Conservation (phyloP, 441 rosid species). For the Gossypium lobatum region DNA sequence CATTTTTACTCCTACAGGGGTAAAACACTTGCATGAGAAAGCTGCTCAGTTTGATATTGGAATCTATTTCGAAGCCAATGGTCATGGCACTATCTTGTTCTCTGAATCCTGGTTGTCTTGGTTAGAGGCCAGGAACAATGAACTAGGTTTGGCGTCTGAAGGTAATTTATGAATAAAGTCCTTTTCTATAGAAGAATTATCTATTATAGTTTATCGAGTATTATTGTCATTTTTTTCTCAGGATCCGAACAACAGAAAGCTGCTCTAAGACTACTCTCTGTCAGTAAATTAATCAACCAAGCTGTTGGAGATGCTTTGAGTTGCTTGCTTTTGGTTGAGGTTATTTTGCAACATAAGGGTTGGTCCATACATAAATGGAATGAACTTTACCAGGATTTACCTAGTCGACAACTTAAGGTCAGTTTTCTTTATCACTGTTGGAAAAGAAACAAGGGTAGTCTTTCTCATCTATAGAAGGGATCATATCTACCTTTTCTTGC, state of each 20-base stretch:
- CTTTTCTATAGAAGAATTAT: neutral
- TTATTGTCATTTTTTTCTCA: conserved; percentile 22
- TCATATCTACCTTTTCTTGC: neutral
- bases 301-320: conserved; percentile 97
- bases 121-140: conserved; percentile 46
- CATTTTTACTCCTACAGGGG: conserved; percentile 76
- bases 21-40: conserved; percentile 76
- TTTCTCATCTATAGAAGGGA: neutral
- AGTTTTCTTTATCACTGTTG: conserved; percentile 5
- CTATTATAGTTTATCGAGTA: conserved; percentile 4
- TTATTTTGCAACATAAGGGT: conserved; percentile 58
- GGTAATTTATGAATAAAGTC: conserved; percentile 27
- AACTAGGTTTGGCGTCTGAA: conserved; percentile 35
- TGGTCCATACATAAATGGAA: conserved; percentile 83
- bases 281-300: conserved; percentile 83
- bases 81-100: conserved; percentile 91
- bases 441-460: neutral
- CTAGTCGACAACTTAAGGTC: conserved; percentile 87
- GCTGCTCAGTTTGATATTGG: conserved; percentile 82
- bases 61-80: conserved; percentile 94
- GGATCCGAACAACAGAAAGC: conserved; percentile 74
- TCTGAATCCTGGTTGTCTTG: conserved; percentile 49
- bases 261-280: conserved; percentile 67
- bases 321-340: conserved; percentile 82
- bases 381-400: conserved; percentile 78